phyloP scores from a whole-genome alignment of 352 stramenopile genomes.

The Stephanocyclus meneghinianus region DNA sequence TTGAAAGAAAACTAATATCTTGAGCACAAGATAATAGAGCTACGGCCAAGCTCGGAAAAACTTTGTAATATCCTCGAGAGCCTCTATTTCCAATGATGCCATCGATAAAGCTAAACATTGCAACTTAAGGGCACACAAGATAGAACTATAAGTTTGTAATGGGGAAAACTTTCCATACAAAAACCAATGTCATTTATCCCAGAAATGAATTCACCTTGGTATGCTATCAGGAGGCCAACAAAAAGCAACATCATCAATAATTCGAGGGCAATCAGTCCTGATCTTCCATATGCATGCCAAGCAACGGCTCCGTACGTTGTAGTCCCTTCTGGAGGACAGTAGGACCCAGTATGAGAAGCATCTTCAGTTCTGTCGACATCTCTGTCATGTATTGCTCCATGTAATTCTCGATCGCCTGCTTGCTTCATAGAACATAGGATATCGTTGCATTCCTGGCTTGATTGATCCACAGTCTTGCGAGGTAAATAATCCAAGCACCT shows the following conservation, averaged over 20 bases:
- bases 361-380: background rate
- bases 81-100: constrained; percentile 55
- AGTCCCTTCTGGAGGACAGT: constrained; percentile 54
- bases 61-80: constrained; percentile 44
- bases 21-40: constrained; percentile 54
- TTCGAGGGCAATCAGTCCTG: constrained; percentile 64
- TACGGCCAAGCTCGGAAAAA: constrained; percentile 54
- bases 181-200: background rate
- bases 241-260: constrained; percentile 66
- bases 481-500: constrained; percentile 39
- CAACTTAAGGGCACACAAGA: constrained; percentile 28
- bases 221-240: constrained; percentile 63
- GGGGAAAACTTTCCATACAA: background rate
- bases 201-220: constrained; percentile 39
- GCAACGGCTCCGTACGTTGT: constrained; percentile 61
- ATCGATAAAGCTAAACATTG: constrained; percentile 65
- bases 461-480: background rate
- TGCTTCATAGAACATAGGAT: too few relatives aligned
- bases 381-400: background rate
- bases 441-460: background rate
- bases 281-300: constrained; percentile 64
- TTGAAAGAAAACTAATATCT: constrained; percentile 61
- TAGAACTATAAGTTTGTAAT: too few relatives aligned
- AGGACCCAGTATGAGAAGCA: background rate
- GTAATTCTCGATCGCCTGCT: background rate